Base-by-base conservation (phyloP, 257 asterid species). In the Vinca minor region DNA sequence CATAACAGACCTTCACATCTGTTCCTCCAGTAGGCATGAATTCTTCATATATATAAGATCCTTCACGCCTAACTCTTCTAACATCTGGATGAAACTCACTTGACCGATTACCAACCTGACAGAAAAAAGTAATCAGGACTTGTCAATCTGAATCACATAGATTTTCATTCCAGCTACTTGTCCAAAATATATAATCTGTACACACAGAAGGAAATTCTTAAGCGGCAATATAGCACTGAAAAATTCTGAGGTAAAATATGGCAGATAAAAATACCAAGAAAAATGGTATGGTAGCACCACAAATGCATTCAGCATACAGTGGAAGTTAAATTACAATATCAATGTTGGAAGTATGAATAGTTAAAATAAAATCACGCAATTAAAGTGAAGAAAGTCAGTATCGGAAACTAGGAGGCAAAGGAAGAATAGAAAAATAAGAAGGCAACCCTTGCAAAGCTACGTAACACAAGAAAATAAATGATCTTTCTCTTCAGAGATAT, bases 21-120 rank as follows among this genome's bases (percentile, higher is more conserved):
- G 98, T 92, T 77, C 98, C 98, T 34, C 98, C 98, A 10, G 98
- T 92, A 69, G 98, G 98, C 98, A 92, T 92, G 80, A 92, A 92
- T 81, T 92, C 98, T 82, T 92, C 98, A 1, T 92, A 92, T 65
- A 92, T 90, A 74, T 92, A 92, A 66, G 98, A 92, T 64, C 98
- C 98, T 83, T 89, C 97, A 58, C 97, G 98, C 71, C 98, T 85
- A 73, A 92, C 98, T 74, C 87, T 84, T 83, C 98, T 81, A 62
- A 87, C 96, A 62, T 92, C 98, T 13, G 96, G 98, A 82, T 82
- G 96, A 76, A 92, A 92, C 76, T 92, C 98, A 73, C 98, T 92
- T 25, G 98, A 92, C 48, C 98, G 95, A 62, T 92, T 92, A 64
- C 98, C 98, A 68, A 92, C 96, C 98, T 92, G 84, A 76, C 62